These are phyloP conservation scores for Trichophyton benhamiae DNA, from an alignment of 2,329 filamentous ascomycete species.

Conservation along the genomic window DNA sequence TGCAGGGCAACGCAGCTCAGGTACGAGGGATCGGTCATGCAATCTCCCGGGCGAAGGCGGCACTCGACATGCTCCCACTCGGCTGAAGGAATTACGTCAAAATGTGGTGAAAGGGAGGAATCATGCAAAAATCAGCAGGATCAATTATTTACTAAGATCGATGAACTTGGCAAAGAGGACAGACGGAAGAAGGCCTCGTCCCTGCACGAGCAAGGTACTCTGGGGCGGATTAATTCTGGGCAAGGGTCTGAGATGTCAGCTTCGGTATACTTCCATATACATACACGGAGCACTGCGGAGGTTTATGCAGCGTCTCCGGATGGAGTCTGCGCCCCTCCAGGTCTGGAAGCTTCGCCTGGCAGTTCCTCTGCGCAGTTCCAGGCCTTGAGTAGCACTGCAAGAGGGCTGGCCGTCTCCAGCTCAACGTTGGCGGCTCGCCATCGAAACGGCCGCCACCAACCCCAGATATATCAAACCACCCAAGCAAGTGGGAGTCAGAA, in stretches of 20 bases:
- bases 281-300: background rate
- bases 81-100: constrained; percentile 9
- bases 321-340: background rate
- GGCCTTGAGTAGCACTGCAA: too few species aligned
- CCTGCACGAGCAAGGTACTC: background rate
- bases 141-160: background rate
- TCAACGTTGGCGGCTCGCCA: background rate
- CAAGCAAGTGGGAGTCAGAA: background rate
- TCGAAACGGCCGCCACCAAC: background rate
- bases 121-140: too few species aligned
- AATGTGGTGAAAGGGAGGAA: background rate
- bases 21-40: constrained; percentile 27
- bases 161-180: background rate
- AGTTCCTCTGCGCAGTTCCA: too few species aligned
- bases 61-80: constrained; percentile 12
- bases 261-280: background rate
- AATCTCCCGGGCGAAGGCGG: constrained; percentile 22
- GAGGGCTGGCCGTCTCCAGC: too few species aligned
- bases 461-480: background rate
- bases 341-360: background rate
- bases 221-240: background rate
- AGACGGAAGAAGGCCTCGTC: background rate
- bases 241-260: background rate
- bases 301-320: background rate
- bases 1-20: constrained; percentile 31